These are phyloP conservation scores for Skeletonema costatum DNA, from an alignment of 108 stramenopile species.

Conservation along the genomic window DNA sequence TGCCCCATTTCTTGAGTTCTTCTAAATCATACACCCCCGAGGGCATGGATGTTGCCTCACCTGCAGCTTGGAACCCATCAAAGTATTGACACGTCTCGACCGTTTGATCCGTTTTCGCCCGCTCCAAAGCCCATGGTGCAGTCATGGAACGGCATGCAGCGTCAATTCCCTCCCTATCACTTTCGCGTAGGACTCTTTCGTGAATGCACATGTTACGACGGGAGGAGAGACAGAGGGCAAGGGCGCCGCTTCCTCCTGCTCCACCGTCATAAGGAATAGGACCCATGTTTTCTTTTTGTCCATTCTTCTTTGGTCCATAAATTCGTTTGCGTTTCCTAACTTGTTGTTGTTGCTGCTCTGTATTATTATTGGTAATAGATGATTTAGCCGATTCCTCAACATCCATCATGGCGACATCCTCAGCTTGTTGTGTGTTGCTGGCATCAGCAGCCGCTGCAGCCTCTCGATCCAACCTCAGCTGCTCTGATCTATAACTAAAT, in stretches of 20 bases:
- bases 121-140: slow-evolving; percentile 94
- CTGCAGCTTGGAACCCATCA: slow-evolving; percentile 90
- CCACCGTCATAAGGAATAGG: slow-evolving; percentile 64
- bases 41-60: slow-evolving; percentile 85
- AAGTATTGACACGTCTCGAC: slow-evolving; percentile 93
- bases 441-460: slow-evolving; percentile 6
- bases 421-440: slow-evolving; percentile 2
- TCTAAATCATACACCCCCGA: slow-evolving; percentile 97
- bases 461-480: slow-evolving; percentile 60
- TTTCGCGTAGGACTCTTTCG: slow-evolving; percentile 91
- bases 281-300: slow-evolving; percentile 57
- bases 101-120: slow-evolving; percentile 65
- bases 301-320: slow-evolving; percentile 14
- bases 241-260: slow-evolving; percentile 78
- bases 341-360: not conserved
- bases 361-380: not conserved
- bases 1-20: slow-evolving; percentile 91
- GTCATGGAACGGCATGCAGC: slow-evolving; percentile 96
- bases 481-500: slow-evolving; percentile 83
- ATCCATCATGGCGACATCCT: slow-evolving; percentile 39
- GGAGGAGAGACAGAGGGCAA: slow-evolving; percentile 96
- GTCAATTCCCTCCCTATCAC: slow-evolving; percentile 98
- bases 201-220: slow-evolving; percentile 99
- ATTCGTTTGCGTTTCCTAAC: slow-evolving; percentile 49
- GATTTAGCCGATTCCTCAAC: slow-evolving; percentile 1